A percentile compares a stretch with the other conserved stretches of the same genome.
These are phyloP conservation scores for Ophiostoma triangulosporum DNA, from an alignment of 2,329 filamentous ascomycete species.

Conservation along the genomic window DNA sequence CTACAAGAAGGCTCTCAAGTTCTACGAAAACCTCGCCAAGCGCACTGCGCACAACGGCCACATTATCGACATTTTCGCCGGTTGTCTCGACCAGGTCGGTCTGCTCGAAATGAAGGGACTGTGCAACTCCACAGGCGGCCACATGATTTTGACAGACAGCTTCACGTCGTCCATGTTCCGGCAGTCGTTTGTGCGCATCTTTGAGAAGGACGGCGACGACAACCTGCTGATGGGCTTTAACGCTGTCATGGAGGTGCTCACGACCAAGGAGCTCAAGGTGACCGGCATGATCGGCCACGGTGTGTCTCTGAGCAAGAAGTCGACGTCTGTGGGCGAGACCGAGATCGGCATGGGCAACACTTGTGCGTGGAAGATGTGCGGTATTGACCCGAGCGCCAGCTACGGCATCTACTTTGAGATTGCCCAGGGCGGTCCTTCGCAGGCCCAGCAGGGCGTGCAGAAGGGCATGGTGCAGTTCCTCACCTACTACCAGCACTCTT, in stretches of 20 bases:
- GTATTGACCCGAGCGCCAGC: slow-evolving; percentile 84
- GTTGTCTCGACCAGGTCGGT: slow-evolving; percentile 93
- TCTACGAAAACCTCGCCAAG: slow-evolving; percentile 90
- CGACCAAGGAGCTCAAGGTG: slow-evolving; percentile 95
- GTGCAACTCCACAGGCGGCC: slow-evolving; percentile 88
- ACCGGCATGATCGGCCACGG: slow-evolving; percentile 95
- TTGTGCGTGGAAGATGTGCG: slow-evolving; percentile 99
- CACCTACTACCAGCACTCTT: slow-evolving; percentile 96
- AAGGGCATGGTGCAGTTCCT: slow-evolving; percentile 97
- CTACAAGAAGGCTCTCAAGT: slow-evolving; percentile 98
- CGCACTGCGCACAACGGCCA: slow-evolving; percentile 92
- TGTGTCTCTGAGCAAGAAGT: slow-evolving; percentile 96
- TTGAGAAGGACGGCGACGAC: slow-evolving; percentile 91
- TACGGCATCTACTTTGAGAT: slow-evolving; percentile 98
- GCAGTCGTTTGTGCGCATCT: slow-evolving; percentile 92
- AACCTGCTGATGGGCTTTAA: slow-evolving; percentile 98
- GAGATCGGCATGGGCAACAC: slow-evolving; percentile 98
- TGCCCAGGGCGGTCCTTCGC: slow-evolving; percentile 77
- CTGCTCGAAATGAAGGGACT: slow-evolving; percentile 96
- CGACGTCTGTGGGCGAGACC: slow-evolving; percentile 88
- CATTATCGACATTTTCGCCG: slow-evolving; percentile 94
- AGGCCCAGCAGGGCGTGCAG: slow-evolving; percentile 66
- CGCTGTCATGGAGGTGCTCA: slow-evolving; percentile 85
- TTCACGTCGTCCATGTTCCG: slow-evolving; percentile 99
- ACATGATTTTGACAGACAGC: slow-evolving; percentile 96